Conservation (phyloP, 441 rosid species). For the Brassica balearica region DNA sequence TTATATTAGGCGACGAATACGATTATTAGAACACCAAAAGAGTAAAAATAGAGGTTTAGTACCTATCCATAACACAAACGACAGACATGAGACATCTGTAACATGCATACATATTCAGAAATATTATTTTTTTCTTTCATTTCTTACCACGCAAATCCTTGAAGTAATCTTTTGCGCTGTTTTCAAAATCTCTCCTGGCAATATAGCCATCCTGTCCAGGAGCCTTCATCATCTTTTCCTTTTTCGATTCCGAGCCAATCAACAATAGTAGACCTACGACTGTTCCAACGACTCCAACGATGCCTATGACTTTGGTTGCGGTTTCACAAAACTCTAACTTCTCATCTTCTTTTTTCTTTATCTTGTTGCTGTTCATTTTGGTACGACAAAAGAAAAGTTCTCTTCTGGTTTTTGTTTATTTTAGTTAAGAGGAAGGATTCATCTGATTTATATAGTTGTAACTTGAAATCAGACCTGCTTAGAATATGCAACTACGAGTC, state of each 20-base stretch:
- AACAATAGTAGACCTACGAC: conserved; percentile 15
- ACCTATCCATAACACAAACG: background rate
- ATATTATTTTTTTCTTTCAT: background rate
- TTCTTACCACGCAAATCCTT: conserved; percentile 15
- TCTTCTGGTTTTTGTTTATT: background rate
- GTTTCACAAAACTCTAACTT: background rate
- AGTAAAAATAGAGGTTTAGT: background rate
- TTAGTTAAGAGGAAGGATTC: background rate
- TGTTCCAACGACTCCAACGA: conserved; percentile 32
- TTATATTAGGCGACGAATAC: background rate
- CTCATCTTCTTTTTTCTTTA: conserved; percentile 2
- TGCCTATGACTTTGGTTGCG: conserved; percentile 8
- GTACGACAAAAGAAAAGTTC: background rate
- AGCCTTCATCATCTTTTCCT: conserved; percentile 35
- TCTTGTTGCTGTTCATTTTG: conserved; percentile 21
- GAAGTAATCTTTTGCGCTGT: conserved; percentile 28
- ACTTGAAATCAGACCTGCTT: too few relatives aligned
- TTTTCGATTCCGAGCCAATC: conserved; percentile 18
- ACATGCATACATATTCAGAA: background rate
- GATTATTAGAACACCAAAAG: too few relatives aligned
- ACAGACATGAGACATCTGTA: background rate
- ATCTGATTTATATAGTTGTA: conserved; percentile 16
- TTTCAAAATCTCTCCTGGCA: conserved; percentile 12
- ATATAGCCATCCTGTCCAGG: conserved; percentile 31
- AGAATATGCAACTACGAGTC: background rate